These are phyloP conservation scores for Parastagonospora nodorum DNA, from an alignment of 2,329 filamentous ascomycete species.

Conservation along the genomic window DNA sequence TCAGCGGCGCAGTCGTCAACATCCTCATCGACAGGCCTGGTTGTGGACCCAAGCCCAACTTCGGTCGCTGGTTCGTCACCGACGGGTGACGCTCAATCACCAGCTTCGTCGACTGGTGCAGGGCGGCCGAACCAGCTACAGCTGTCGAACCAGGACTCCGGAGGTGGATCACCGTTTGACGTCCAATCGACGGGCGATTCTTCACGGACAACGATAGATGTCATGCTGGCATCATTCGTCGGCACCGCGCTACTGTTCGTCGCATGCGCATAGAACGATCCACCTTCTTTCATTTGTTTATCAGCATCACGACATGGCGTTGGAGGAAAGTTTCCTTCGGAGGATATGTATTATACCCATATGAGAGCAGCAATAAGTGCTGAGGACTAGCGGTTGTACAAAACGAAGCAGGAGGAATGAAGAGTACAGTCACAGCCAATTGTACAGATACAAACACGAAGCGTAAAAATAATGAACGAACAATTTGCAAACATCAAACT, in stretches of 20 bases:
- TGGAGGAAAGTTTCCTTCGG: not conserved
- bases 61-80: conserved; percentile 12
- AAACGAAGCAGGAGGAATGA: no score
- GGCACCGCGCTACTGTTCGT: conserved; percentile 13
- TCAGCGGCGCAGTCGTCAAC: conserved; percentile 7
- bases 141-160: conserved; percentile 43
- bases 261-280: conserved; percentile 11
- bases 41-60: conserved; percentile 21
- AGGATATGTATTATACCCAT: conserved; percentile 2
- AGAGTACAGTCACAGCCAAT: no score
- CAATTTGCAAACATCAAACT: no score
- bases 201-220: conserved; percentile 9
- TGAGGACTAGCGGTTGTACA: no score
- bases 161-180: conserved; percentile 55
- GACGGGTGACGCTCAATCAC: conserved; percentile 6
- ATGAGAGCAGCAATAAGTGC: not conserved
- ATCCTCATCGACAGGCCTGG: conserved; percentile 12
- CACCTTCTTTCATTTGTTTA: conserved; percentile 8
- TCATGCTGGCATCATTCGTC: conserved; percentile 15
- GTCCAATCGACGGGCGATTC: conserved; percentile 30
- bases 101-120: not conserved
- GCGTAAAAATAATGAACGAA: no score
- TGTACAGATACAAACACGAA: no score
- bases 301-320: conserved; percentile 8
- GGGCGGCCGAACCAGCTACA: conserved; percentile 30